These are phyloP conservation scores for Eimeria acervulina DNA, from an alignment of 169 alveolate genomes.

Conservation along the genomic window DNA sequence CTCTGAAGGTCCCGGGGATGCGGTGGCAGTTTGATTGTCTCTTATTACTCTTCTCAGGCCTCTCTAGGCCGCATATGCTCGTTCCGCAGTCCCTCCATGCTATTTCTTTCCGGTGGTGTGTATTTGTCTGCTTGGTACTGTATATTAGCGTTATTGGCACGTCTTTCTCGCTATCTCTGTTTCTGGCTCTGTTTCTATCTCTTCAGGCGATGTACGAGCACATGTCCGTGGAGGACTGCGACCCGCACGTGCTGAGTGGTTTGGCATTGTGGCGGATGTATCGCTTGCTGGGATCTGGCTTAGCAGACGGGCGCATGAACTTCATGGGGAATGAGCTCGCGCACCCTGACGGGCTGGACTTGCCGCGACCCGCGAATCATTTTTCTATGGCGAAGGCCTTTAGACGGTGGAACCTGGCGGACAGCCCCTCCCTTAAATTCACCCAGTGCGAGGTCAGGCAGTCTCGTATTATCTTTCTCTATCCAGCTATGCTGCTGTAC, in stretches of 20 bases:
- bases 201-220: constrained; percentile 86
- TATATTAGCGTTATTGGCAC: background rate
- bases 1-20: background rate
- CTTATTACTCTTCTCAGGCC: background rate
- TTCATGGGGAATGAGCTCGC: constrained; percentile 93
- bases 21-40: background rate
- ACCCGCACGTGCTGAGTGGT: constrained; percentile 85
- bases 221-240: constrained; percentile 88
- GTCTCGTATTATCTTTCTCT: background rate
- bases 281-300: constrained; percentile 78
- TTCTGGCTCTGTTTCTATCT: background rate
- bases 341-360: constrained; percentile 92
- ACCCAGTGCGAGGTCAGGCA: constrained; percentile 85
- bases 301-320: constrained; percentile 88
- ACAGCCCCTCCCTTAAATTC: constrained; percentile 87
- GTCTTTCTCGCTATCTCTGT: too few species aligned
- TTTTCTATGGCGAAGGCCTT: constrained; percentile 87
- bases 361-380: constrained; percentile 90
- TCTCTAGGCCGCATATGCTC: background rate
- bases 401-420: constrained; percentile 92
- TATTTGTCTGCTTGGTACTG: background rate
- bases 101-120: background rate
- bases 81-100: background rate
- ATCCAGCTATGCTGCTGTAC: background rate
- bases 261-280: constrained; percentile 85